Evolutionary conservation across 2,329 filamentous ascomycete genomes (phyloP).

Genomic region (Leptoxyphium fumago): DNA sequence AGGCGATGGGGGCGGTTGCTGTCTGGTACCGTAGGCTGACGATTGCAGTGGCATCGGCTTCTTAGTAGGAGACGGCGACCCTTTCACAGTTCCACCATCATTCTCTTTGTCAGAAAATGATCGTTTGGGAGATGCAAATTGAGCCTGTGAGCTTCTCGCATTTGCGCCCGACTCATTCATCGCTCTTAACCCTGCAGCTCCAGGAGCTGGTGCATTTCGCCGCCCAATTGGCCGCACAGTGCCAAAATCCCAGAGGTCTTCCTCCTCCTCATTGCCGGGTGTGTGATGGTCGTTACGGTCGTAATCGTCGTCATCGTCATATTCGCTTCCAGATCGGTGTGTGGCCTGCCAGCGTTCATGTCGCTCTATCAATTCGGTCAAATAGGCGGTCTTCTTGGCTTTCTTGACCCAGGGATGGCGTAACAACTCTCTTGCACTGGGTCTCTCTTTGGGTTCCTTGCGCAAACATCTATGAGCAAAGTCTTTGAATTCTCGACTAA

Average conservation of each 20-base stretch:
- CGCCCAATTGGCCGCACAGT: conserved; percentile 67
- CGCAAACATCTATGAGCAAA: conserved; percentile 55
- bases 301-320: conserved; percentile 45
- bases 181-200: conserved; percentile 48
- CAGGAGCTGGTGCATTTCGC: conserved; percentile 28
- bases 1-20: conserved; percentile 33
- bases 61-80: conserved; percentile 29
- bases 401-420: conserved; percentile 81
- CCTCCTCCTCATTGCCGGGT: conserved; percentile 40
- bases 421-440: conserved; percentile 71
- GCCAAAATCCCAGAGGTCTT: conserved; percentile 97
- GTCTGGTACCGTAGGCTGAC: conserved; percentile 25
- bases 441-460: conserved; percentile 77
- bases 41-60: conserved; percentile 20
- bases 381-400: conserved; percentile 89
- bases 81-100: conserved; percentile 11
- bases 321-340: conserved; percentile 54
- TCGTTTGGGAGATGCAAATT: conserved; percentile 24
- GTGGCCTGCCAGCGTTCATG: conserved; percentile 75
- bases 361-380: conserved; percentile 89
- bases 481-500: conserved; percentile 34
- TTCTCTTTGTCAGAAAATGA: conserved; percentile 22
- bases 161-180: conserved; percentile 77
- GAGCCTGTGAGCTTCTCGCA: conserved; percentile 37
- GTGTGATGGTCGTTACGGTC: conserved; percentile 26